Conservation (phyloP, 352 stramenopile species). For the Ophiocytium majus region DNA sequence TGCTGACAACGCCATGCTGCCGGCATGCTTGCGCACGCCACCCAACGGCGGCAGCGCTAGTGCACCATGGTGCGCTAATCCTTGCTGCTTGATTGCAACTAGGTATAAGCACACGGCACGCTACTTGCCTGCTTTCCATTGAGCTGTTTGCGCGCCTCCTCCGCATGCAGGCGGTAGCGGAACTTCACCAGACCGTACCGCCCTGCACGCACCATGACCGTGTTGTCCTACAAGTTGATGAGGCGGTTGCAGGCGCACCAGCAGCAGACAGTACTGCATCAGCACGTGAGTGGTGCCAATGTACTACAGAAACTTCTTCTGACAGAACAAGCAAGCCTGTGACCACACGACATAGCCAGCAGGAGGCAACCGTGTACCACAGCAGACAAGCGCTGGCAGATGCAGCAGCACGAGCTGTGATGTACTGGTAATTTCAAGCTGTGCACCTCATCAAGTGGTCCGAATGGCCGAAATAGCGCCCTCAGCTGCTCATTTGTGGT, state of each 20-base stretch:
- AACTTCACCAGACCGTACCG: slow-evolving; percentile 42
- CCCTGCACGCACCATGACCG: background rate
- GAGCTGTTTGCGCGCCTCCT: slow-evolving; percentile 45
- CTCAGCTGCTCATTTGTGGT: slow-evolving; percentile 37
- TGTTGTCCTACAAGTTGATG: background rate
- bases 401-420: background rate
- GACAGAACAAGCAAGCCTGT: background rate
- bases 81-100: no score
- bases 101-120: no score
- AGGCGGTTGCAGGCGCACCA: no score
- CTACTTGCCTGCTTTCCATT: no score
- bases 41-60: no score
- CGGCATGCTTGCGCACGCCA: no score
- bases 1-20: no score
- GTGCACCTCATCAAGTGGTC: slow-evolving; percentile 45
- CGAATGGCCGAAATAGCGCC: slow-evolving; percentile 33
- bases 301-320: background rate
- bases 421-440: background rate
- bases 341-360: background rate
- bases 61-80: no score
- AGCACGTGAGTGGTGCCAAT: background rate
- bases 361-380: background rate
- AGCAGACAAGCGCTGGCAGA: background rate
- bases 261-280: background rate
- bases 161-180: slow-evolving; percentile 41